Base-by-base conservation (phyloP, 306 rosid genomes). In the Canavalia gladiata region DNA sequence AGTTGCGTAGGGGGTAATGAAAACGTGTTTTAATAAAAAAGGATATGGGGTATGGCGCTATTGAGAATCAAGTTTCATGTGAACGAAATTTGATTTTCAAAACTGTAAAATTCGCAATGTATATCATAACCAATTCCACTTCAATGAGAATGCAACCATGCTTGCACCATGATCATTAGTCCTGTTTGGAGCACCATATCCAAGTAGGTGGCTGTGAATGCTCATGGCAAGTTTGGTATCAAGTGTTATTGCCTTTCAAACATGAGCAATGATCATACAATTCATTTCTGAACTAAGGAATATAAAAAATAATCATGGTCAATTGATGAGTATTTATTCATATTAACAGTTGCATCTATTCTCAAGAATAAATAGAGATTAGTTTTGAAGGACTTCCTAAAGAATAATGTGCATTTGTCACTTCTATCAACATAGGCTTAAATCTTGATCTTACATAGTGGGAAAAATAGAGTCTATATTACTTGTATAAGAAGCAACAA, bases 351-450 rank as follows among this genome's bases (percentile, higher is more conserved):
- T 34, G 25, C 45, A 62, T 60, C 43, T 60, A 2, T 51, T n/a
- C 57, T 51, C 7, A 51, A 51, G 28, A 51, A 51, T 28, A 51
- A 29, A 50, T 2, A 50, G 55, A 51, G 57, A 13, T 12, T 12
- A 51, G 12, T 47, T 4, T 3, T 12, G 6, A 18, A 9, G 9
- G 31, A 55, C 29, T 29, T 55, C 33, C 10, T 5, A 62, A 62
- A 62, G 68, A 62, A 62, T 12, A 34, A 34, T 62, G 68, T 62
- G 46, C 68, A 62, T 34, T 62, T 11, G 43, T 35, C 28, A 34
- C 45, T 1, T 10, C 8, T 34, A 62, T 62, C 42, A 62, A 34
- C 68, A 11, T 4, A 31, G 66, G 42, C 8, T 62, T 34, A 4
- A 63, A 37, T 35, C 30, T 13, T 37, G 47, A 63, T 12, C 47